Percentiles rank a stretch among this genome's conserved stretches.
Conservation (phyloP, 441 rosid species). For the Manihot esculenta region DNA sequence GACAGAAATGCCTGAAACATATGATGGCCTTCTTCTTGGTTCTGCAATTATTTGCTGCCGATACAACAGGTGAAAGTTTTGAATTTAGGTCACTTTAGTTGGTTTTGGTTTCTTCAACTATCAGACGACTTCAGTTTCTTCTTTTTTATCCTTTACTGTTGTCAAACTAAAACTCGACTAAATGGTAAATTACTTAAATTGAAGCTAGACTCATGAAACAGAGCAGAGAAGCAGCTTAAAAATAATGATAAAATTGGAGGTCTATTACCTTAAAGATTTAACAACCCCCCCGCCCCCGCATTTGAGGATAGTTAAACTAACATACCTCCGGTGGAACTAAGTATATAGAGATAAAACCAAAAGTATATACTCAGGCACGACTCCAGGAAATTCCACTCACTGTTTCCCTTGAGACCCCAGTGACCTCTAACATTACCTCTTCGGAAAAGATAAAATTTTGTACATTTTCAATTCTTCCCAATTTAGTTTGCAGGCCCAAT, state of each 20-base stretch:
- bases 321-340: not conserved
- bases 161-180: too few species aligned
- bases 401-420: too few species aligned
- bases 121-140: too few species aligned
- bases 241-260: too few species aligned
- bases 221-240: too few species aligned
- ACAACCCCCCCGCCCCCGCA: not conserved
- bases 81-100: not conserved
- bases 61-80: constrained; percentile 5
- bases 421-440: too few species aligned
- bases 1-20: constrained; percentile 1
- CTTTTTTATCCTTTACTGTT: too few species aligned
- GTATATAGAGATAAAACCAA: not conserved
- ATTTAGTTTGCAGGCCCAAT: not conserved
- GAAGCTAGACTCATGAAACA: too few species aligned
- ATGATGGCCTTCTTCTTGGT: constrained; percentile 4
- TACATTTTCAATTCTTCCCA: not conserved
- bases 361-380: not conserved
- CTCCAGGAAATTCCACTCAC: not conserved
- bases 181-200: too few species aligned
- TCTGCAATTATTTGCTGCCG: constrained; percentile 9
- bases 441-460: not conserved
- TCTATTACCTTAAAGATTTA: not conserved
- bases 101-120: too few species aligned
- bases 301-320: too few species aligned